Conservation (phyloP, 768 basidiomycete genomes). For the Lactarius quietus region DNA sequence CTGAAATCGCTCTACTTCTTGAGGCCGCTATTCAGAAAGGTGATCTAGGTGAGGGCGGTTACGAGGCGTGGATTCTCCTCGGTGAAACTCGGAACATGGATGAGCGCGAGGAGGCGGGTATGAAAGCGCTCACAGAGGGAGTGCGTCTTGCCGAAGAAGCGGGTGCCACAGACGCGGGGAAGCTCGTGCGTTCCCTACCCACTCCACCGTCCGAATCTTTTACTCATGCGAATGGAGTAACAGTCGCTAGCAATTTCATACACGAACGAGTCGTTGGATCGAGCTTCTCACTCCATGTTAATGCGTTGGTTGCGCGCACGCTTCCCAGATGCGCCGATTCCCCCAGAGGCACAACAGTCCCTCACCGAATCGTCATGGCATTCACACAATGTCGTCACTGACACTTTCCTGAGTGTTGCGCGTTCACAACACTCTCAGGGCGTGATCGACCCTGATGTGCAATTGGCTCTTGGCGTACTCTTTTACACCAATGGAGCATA, state of each 20-base stretch:
- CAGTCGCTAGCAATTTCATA: slow-evolving; percentile 95
- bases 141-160: slow-evolving; percentile 61
- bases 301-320: slow-evolving; percentile 78
- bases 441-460: slow-evolving; percentile 81
- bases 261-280: slow-evolving; percentile 90
- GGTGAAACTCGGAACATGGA: slow-evolving; percentile 91
- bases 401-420: slow-evolving; percentile 79
- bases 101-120: slow-evolving; percentile 77
- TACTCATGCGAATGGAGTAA: slow-evolving; percentile 15
- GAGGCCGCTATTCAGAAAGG: slow-evolving; percentile 89
- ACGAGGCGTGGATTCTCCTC: slow-evolving; percentile 88
- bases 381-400: slow-evolving; percentile 72
- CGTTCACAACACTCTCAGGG: slow-evolving; percentile 74
- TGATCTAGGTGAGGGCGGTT: slow-evolving; percentile 75
- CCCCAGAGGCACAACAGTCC: slow-evolving; percentile 54
- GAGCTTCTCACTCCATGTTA: slow-evolving; percentile 80
- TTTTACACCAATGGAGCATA: slow-evolving; percentile 89
- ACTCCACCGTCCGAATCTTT: neutral
- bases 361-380: slow-evolving; percentile 70
- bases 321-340: slow-evolving; percentile 53
- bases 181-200: slow-evolving; percentile 52
- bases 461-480: slow-evolving; percentile 88
- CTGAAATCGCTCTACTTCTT: slow-evolving; percentile 80
- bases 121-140: slow-evolving; percentile 75
- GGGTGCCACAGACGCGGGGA: slow-evolving; percentile 63